phyloP scores from a whole-genome alignment of 164 flowering plant genomes.

The Vitis rotundifolia region DNA sequence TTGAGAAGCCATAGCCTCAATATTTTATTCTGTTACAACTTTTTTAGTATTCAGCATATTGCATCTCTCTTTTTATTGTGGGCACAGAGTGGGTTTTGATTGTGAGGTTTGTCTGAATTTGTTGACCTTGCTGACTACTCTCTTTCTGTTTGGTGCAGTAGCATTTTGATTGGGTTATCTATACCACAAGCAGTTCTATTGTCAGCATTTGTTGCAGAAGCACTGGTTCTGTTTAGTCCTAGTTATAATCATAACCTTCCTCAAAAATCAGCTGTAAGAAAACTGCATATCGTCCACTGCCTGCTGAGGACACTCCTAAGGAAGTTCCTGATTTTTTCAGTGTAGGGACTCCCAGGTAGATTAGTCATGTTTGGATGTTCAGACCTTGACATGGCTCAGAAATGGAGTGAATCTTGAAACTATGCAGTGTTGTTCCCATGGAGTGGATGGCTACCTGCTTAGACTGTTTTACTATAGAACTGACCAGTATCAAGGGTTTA shows the following conservation, averaged over 20 bases:
- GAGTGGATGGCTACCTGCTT: no score
- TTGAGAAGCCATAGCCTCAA: no score
- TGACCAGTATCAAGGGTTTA: no score
- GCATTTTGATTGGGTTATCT: not conserved
- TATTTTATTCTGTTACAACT: no score
- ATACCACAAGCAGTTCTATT: not conserved
- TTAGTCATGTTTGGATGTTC: not conserved
- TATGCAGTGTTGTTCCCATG: not conserved
- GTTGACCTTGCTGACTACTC: not conserved
- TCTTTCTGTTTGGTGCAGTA: constrained; percentile 1
- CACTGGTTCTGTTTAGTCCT: not conserved
- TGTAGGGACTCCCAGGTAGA: not conserved
- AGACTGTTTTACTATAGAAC: no score
- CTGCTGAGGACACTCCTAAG: not conserved
- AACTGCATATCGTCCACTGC: not conserved
- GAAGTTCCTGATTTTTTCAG: not conserved
- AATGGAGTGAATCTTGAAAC: not conserved
- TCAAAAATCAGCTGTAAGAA: not conserved
- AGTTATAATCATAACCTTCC: not conserved
- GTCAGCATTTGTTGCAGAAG: not conserved
- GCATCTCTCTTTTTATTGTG: not conserved
- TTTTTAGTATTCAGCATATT: no score
- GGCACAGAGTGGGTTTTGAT: no score
- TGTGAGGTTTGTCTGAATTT: not conserved
- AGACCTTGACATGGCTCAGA: not conserved